Conservation (phyloP, 805 yeast species). For the Candida pini region DNA sequence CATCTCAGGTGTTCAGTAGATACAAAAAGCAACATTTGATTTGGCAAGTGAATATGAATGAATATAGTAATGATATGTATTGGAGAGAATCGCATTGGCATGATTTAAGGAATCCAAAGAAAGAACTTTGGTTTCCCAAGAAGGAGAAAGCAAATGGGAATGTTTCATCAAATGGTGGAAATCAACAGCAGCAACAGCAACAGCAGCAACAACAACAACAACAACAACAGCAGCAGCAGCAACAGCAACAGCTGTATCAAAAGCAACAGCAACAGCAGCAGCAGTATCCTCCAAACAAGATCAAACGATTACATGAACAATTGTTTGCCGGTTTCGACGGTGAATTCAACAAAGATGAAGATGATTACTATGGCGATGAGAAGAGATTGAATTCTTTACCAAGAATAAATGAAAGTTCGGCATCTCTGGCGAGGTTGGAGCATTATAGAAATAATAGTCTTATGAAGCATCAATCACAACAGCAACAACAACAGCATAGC, state of each 20-base stretch:
- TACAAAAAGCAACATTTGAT: conserved; percentile 38
- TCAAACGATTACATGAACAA: conserved; percentile 21
- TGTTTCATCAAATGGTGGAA: conserved; percentile 3
- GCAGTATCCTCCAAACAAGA: conserved; percentile 7
- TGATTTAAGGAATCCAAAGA: conserved; percentile 40
- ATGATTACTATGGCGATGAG: conserved; percentile 10
- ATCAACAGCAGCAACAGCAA: no score
- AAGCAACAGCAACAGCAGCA: no score
- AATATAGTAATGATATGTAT: conserved; percentile 46
- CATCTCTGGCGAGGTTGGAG: conserved; percentile 22
- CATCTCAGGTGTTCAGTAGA: conserved; percentile 57
- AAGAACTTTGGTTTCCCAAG: conserved; percentile 48
- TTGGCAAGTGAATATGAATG: conserved; percentile 65
- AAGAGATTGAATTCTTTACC: conserved; percentile 16
- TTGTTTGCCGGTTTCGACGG: conserved; percentile 24
- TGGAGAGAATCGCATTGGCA: conserved; percentile 58
- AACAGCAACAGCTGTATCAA: no score
- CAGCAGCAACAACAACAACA: no score
- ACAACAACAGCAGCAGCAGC: no score
- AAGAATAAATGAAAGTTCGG: conserved; percentile 20
- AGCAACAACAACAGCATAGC: background rate
- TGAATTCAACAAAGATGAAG: conserved; percentile 18
- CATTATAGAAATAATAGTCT: conserved; percentile 19
- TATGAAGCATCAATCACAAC: conserved; percentile 9
- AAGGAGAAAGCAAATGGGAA: conserved; percentile 1